phyloP scores from a whole-genome alignment of 169 alveolate genomes.

The Plasmodium chabaudi region DNA sequence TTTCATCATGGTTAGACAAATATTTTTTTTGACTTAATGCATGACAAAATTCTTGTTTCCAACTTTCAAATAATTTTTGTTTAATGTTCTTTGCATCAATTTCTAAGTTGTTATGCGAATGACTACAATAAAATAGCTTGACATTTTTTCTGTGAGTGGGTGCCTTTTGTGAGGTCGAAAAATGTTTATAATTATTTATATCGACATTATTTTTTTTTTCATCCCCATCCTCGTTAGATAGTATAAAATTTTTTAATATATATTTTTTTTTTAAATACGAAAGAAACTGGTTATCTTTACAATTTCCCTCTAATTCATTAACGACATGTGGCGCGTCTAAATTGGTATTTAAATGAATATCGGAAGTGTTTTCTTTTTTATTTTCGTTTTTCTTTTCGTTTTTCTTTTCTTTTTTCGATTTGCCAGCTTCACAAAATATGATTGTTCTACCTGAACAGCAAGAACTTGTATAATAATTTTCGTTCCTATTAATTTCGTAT shows the following conservation, averaged over 20 bases:
- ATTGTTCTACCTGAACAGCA: slow-evolving; percentile 85
- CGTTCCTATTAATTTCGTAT: slow-evolving; percentile 73
- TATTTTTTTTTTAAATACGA: slow-evolving; percentile 69
- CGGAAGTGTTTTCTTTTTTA: not conserved
- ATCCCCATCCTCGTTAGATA: slow-evolving; percentile 19
- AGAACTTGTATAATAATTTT: slow-evolving; percentile 80
- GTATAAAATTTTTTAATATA: slow-evolving; percentile 8
- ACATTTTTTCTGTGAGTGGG: slow-evolving; percentile 41
- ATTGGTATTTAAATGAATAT: slow-evolving; percentile 72
- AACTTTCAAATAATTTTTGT: not conserved
- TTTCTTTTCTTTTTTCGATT: not conserved
- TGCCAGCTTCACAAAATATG: slow-evolving; percentile 57
- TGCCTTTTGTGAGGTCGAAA: slow-evolving; percentile 11
- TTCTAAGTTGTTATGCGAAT: slow-evolving; percentile 50
- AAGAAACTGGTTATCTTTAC: slow-evolving; percentile 21
- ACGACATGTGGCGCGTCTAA: slow-evolving; percentile 4
- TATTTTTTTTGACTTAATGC: not conserved
- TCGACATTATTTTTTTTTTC: too few species aligned
- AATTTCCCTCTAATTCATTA: slow-evolving; percentile 14
- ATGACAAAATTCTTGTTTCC: not conserved
- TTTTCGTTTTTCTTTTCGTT: not conserved
- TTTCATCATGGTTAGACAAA: not conserved
- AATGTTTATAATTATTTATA: not conserved
- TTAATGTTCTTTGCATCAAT: slow-evolving; percentile 10
- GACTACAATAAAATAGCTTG: slow-evolving; percentile 35